These are phyloP conservation scores for Oenanthe javanica DNA, from an alignment of 140 eudicot genomes.

Conservation along the genomic window DNA sequence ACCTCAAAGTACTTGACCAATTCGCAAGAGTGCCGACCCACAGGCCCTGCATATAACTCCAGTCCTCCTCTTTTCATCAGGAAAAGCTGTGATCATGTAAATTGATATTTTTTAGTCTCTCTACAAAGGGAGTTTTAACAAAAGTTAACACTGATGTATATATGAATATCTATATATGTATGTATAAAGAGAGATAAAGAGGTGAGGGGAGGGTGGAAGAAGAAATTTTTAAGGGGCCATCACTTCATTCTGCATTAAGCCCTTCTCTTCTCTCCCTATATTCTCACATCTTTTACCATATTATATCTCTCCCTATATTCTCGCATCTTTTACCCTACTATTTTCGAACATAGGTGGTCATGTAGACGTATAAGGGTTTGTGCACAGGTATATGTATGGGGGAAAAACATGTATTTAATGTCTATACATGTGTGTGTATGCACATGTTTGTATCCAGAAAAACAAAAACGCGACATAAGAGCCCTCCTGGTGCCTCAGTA, in stretches of 20 bases:
- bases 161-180: neutral
- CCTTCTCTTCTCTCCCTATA: neutral
- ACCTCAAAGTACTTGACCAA: conserved; percentile 80
- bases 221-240: neutral
- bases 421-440: neutral
- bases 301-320: neutral
- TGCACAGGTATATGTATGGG: neutral
- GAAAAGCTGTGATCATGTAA: conserved; percentile 41
- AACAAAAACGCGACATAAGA: neutral
- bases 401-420: neutral
- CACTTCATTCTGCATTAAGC: neutral
- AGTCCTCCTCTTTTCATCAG: conserved; percentile 81
- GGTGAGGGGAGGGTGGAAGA: neutral
- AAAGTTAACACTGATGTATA: too few relatives aligned
- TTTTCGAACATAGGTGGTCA: neutral
- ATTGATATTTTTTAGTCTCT: neutral
- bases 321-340: too few relatives aligned
- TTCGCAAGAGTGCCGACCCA: conserved; percentile 52
- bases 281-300: too few relatives aligned
- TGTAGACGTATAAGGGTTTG: neutral
- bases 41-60: conserved; percentile 71
- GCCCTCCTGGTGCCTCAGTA: neutral
- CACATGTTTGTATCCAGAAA: neutral
- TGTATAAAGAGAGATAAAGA: neutral
- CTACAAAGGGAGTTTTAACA: neutral